Evolutionary conservation across 2,329 filamentous ascomycete species (phyloP).

Genomic region (Paecilomyces sp.): DNA sequence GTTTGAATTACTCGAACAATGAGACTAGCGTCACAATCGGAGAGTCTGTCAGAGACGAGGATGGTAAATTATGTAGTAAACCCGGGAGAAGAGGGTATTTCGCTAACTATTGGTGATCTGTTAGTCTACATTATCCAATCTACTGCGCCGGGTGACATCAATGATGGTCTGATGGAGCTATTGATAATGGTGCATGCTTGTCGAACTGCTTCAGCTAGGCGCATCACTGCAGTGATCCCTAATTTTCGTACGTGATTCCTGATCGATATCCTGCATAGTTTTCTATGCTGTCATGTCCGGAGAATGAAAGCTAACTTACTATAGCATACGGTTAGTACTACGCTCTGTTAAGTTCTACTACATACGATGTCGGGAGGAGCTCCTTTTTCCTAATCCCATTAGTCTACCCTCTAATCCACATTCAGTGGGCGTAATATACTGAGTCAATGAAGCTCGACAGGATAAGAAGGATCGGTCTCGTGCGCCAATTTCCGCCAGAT

Average conservation of each 20-base stretch:
- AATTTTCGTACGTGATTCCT: conserved; percentile 62
- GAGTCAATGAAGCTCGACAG: conserved; percentile 68
- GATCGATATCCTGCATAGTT: background rate
- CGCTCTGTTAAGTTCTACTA: background rate
- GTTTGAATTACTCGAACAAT: conserved; percentile 61
- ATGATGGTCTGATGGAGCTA: conserved; percentile 96
- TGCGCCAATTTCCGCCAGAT: conserved; percentile 91
- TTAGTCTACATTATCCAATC: conserved; percentile 93
- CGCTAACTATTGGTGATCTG: background rate
- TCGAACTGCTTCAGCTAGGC: conserved; percentile 73
- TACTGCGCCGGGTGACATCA: conserved; percentile 90
- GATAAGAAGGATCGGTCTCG: conserved; percentile 97
- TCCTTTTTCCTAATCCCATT: background rate
- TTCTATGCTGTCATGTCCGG: background rate
- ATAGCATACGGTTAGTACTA: background rate
- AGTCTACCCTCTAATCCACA: background rate
- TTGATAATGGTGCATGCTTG: conserved; percentile 98
- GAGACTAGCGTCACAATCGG: conserved; percentile 71
- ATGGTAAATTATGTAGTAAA: conserved; percentile 50
- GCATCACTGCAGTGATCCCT: conserved; percentile 90
- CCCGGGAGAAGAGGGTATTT: background rate
- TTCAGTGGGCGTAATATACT: background rate
- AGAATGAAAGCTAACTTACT: background rate
- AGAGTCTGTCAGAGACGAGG: conserved; percentile 93
- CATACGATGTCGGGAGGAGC: background rate